These are phyloP conservation scores for Didymella segeticola DNA, from an alignment of 2,329 filamentous ascomycete genomes.

Conservation along the genomic window DNA sequence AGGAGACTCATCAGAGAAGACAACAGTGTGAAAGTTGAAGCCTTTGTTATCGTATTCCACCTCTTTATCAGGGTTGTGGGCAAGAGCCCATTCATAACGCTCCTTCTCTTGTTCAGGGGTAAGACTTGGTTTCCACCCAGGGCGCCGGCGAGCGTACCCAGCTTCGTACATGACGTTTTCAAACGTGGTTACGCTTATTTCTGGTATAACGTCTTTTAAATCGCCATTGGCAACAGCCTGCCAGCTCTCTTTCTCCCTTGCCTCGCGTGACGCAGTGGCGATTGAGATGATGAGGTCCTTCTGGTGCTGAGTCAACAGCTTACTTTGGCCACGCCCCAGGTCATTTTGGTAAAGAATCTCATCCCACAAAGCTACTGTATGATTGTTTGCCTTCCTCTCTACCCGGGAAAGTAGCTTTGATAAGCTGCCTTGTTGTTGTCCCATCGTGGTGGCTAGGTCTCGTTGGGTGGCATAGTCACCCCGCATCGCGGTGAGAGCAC, in stretches of 20 bases:
- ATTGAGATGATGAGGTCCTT: neutral
- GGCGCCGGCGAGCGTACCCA: neutral
- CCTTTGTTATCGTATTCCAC: neutral
- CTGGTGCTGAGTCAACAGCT: neutral
- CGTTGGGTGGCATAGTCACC: neutral
- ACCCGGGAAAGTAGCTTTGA: neutral
- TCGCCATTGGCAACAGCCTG: constrained; percentile 6
- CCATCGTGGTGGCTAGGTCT: neutral
- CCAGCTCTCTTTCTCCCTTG: constrained; percentile 1
- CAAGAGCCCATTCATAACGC: neutral
- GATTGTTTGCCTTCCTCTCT: neutral
- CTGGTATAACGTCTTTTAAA: constrained; percentile 2
- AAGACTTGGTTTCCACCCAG: neutral
- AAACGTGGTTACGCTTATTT: constrained; percentile 6
- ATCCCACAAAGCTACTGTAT: neutral
- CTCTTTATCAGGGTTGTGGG: neutral
- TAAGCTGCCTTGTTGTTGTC: neutral
- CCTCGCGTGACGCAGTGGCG: neutral
- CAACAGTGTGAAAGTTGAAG: neutral
- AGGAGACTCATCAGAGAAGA: neutral
- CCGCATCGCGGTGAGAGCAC: neutral
- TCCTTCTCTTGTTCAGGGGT: neutral
- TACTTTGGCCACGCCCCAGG: neutral
- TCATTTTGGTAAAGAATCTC: neutral
- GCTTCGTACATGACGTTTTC: constrained; percentile 15